Conservation (phyloP, 2,329 filamentous ascomycete species). For the Colletotrichum liaoningense region DNA sequence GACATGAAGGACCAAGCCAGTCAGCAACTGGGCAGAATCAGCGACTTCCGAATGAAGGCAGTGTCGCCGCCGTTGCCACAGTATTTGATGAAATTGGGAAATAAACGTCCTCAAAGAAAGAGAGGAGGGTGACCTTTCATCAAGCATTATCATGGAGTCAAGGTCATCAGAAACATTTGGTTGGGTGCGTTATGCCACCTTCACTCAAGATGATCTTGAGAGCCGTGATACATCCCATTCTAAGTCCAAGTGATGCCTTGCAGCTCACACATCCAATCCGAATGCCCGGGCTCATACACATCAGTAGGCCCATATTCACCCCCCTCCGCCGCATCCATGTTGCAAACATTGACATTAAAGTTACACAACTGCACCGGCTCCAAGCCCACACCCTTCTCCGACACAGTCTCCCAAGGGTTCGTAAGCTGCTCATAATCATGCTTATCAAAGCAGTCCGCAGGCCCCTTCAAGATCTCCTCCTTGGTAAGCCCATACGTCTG, state of each 20-base stretch:
- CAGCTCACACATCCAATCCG: constrained; percentile 2
- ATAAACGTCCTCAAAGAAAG: no score
- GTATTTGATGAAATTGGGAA: no score
- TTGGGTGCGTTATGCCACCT: no score
- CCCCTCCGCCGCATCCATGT: neutral
- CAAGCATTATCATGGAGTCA: no score
- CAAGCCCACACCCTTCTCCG: neutral
- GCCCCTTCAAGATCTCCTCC: constrained; percentile 1
- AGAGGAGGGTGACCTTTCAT: no score
- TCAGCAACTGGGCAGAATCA: no score
- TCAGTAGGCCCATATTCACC: neutral
- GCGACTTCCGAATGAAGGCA: no score
- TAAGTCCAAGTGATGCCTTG: neutral
- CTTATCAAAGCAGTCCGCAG: neutral
- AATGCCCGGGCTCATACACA: neutral
- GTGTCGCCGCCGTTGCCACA: no score
- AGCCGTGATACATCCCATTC: no score
- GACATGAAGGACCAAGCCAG: no score
- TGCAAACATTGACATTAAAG: constrained; percentile 11
- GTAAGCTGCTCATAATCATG: constrained; percentile 10
- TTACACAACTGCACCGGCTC: neutral
- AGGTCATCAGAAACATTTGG: no score
- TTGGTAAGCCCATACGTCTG: constrained; percentile 6
- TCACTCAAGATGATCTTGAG: no score
- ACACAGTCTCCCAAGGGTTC: constrained; percentile 5